Conservation (phyloP, 495 filamentous ascomycete species). For the Penicillium flavigenum region DNA sequence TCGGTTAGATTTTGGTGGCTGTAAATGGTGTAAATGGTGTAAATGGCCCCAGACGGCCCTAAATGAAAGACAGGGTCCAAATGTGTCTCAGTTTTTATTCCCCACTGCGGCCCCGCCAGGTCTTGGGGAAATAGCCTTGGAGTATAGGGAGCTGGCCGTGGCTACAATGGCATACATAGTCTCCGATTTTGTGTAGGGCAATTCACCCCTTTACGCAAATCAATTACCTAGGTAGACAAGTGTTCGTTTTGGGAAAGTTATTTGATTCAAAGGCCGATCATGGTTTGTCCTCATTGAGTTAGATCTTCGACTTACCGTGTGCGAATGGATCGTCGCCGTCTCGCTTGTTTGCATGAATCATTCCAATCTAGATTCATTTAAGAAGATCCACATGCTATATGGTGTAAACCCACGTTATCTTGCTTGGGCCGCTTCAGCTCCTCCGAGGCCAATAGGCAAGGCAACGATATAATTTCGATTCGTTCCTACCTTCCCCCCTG, state of each 20-base stretch:
- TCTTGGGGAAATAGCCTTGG: too few species aligned
- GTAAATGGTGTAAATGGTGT: too few species aligned
- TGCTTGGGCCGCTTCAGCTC: too few species aligned
- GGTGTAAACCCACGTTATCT: too few species aligned
- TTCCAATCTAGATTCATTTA: background rate
- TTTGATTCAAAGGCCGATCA: background rate
- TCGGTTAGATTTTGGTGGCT: background rate
- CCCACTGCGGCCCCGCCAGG: background rate
- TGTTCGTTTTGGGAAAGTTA: too few species aligned
- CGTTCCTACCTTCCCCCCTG: too few species aligned
- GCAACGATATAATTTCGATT: too few species aligned
- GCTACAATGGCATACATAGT: conserved; percentile 9
- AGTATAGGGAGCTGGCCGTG: background rate
- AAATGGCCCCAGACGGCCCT: too few species aligned
- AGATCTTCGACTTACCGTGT: background rate
- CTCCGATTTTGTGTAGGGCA: background rate
- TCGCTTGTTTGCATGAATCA: background rate
- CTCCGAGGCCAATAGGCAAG: too few species aligned
- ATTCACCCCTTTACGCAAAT: too few species aligned
- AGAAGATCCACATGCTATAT: background rate
- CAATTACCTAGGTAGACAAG: too few species aligned
- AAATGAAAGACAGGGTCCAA: background rate
- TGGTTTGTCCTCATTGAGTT: background rate
- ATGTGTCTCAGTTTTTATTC: background rate
- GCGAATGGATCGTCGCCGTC: conserved; percentile 2